phyloP scores from a whole-genome alignment of 106 monocot species.

The Platanthera guangdongensis region DNA sequence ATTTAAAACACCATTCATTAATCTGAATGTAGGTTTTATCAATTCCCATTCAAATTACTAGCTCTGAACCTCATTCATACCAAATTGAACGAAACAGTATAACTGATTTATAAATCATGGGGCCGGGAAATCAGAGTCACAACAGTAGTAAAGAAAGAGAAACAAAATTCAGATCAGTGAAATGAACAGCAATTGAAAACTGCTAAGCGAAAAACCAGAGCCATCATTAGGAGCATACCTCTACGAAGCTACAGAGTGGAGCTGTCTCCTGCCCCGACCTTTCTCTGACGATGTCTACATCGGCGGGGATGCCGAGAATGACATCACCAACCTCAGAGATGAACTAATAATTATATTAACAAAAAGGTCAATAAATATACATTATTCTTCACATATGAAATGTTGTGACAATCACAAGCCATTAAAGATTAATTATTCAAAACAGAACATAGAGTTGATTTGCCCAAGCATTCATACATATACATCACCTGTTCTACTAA shows the following conservation, averaged over 20 bases:
- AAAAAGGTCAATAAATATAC: too few species aligned
- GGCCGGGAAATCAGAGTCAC: too few species aligned
- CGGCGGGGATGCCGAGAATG: constrained; percentile 26
- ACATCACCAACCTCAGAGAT: constrained; percentile 15
- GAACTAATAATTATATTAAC: too few species aligned
- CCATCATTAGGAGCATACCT: constrained; percentile 24
- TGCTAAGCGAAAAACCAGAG: neutral
- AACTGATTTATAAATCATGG: neutral
- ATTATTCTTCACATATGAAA: too few species aligned
- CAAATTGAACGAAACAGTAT: neutral
- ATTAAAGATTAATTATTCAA: too few species aligned
- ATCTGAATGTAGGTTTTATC: neutral
- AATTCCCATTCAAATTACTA: neutral
- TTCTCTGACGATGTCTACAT: constrained; percentile 30
- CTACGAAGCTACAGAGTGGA: constrained; percentile 37
- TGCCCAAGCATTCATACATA: too few species aligned
- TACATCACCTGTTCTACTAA: too few species aligned
- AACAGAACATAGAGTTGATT: too few species aligned
- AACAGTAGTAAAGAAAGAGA: neutral
- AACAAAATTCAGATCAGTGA: neutral
- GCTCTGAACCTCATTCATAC: neutral
- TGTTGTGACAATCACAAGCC: too few species aligned
- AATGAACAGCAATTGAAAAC: too few species aligned
- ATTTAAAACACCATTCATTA: too few species aligned
- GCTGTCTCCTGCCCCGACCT: constrained; percentile 28